phyloP scores from a whole-genome alignment of 129 eudicot species.

The Flaveria brownii region DNA sequence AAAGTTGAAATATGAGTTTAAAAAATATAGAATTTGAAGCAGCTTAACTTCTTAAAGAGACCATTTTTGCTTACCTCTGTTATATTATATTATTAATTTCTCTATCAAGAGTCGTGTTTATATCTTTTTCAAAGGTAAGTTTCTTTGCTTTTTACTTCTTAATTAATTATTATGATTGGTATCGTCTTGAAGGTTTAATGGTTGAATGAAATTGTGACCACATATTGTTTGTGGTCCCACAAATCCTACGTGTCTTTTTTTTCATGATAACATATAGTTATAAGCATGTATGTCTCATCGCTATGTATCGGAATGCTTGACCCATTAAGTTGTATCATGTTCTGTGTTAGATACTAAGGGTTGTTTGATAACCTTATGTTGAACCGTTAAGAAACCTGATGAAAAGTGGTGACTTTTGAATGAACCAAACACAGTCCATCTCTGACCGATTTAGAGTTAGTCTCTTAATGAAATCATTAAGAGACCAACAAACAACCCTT shows the following conservation, averaged over 20 bases:
- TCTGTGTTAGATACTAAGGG: too few relatives aligned
- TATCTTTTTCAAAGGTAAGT: constrained; percentile 11
- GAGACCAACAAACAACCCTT: not conserved
- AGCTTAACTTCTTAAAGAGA: constrained; percentile 17
- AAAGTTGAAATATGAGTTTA: constrained; percentile 23
- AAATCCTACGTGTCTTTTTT: not conserved
- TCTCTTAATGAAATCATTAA: too few relatives aligned
- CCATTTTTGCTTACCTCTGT: constrained; percentile 1
- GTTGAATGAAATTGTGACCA: constrained; percentile 22
- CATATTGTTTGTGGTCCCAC: constrained; percentile 13
- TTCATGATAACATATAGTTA: too few relatives aligned
- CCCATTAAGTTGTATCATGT: too few relatives aligned
- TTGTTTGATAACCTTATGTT: too few relatives aligned
- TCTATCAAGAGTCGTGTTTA: constrained; percentile 16
- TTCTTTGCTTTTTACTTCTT: constrained; percentile 18
- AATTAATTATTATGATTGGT: constrained; percentile 20
- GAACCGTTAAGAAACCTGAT: too few relatives aligned
- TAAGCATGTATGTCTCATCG: too few relatives aligned
- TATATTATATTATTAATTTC: constrained; percentile 29
- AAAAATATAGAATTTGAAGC: constrained; percentile 16
- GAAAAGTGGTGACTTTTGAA: too few relatives aligned
- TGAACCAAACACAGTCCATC: too few relatives aligned
- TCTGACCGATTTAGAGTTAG: too few relatives aligned
- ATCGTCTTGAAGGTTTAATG: constrained; percentile 26
- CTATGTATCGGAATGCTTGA: too few relatives aligned